Conservation (phyloP, 331 rosid genomes). For the Spiraea crenata region DNA sequence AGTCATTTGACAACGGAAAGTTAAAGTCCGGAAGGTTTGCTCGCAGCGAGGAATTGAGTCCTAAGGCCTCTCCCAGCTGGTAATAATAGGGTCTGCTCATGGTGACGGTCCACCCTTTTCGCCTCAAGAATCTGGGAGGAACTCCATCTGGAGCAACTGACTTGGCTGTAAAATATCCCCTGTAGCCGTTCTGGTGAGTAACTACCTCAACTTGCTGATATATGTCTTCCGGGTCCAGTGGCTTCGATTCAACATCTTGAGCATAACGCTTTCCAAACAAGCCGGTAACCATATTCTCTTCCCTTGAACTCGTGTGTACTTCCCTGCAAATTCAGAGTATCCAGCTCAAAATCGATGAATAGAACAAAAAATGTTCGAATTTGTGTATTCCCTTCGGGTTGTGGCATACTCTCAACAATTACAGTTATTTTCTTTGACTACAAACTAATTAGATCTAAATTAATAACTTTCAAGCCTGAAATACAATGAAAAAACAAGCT, state of each 20-base stretch:
- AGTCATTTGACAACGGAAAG: not conserved
- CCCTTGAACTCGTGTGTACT: slow-evolving; percentile 45
- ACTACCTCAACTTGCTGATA: slow-evolving; percentile 56
- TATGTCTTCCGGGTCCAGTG: slow-evolving; percentile 37
- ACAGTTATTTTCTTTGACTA: too few species aligned
- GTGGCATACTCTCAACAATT: too few species aligned
- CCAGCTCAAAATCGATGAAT: too few species aligned
- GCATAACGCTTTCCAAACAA: slow-evolving; percentile 21
- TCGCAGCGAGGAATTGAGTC: slow-evolving; percentile 26
- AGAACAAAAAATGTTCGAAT: too few species aligned
- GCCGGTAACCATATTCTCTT: slow-evolving; percentile 40
- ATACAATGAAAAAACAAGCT: too few species aligned
- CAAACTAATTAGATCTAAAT: too few species aligned
- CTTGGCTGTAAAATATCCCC: slow-evolving; percentile 12
- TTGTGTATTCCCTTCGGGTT: too few species aligned
- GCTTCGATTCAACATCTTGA: slow-evolving; percentile 40
- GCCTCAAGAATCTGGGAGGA: slow-evolving; percentile 24
- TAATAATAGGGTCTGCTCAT: slow-evolving; percentile 1
- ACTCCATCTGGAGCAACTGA: slow-evolving; percentile 25
- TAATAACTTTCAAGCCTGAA: too few species aligned
- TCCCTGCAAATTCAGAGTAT: slow-evolving; percentile 9
- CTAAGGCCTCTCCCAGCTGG: slow-evolving; percentile 27
- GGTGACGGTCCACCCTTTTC: slow-evolving; percentile 16
- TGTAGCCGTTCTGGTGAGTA: not conserved
- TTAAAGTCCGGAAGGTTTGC: slow-evolving; percentile 28